Evolutionary conservation across 2,329 filamentous ascomycete genomes (phyloP).

Genomic region (Bipolaris cookei): DNA sequence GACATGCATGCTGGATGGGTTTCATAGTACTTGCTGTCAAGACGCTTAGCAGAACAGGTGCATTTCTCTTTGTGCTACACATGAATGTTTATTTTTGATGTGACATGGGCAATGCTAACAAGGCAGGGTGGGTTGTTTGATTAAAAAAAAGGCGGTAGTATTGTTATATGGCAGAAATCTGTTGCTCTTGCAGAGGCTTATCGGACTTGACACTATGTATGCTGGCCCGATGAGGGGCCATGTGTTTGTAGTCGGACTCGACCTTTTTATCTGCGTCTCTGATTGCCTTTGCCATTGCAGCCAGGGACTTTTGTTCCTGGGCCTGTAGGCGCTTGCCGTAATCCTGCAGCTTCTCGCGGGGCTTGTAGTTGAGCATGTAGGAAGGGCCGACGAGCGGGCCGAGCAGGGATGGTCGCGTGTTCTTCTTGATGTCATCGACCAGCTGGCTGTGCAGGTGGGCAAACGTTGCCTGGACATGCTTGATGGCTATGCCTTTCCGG

Average conservation of each 20-base stretch:
- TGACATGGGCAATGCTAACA: neutral
- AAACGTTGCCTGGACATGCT: conserved; percentile 58
- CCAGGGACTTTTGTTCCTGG: conserved; percentile 10
- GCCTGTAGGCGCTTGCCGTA: conserved; percentile 22
- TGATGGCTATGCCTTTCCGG: conserved; percentile 55
- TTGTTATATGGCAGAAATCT: no score
- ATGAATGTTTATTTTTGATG: neutral
- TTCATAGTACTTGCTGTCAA: conserved; percentile 44
- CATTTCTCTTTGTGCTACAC: conserved; percentile 13
- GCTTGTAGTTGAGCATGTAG: conserved; percentile 22
- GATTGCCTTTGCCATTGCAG: conserved; percentile 19
- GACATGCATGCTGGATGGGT: conserved; percentile 39
- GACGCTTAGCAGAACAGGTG: conserved; percentile 38
- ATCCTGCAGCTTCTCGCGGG: conserved; percentile 20
- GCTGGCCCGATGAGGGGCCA: neutral
- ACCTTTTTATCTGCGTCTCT: conserved; percentile 9
- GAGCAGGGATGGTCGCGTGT: conserved; percentile 29
- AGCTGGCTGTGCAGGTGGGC: conserved; percentile 23
- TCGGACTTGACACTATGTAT: neutral
- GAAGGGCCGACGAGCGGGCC: conserved; percentile 27
- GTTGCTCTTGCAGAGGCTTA: no score
- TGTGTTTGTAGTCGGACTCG: neutral
- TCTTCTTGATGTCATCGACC: conserved; percentile 16
- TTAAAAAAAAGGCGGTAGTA: no score
- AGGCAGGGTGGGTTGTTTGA: neutral